Evolutionary conservation across 2,329 filamentous ascomycete species (phyloP).

Genomic region (Penicillium sp.): DNA sequence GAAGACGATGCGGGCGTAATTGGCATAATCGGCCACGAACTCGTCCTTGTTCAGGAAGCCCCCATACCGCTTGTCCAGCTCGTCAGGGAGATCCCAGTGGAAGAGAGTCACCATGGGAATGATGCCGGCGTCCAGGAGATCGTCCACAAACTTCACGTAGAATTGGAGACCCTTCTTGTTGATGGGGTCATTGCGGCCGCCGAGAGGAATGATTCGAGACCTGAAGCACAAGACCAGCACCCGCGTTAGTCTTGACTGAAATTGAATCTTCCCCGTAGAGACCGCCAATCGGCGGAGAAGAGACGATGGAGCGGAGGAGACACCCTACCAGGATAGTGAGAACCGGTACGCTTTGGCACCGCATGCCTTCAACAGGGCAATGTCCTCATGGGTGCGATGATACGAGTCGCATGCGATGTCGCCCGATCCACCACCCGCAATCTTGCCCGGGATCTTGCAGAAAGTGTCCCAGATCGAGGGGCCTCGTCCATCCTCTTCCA

Average conservation of each 20-base stretch:
- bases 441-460: constrained; percentile 72
- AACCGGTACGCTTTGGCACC: constrained; percentile 75
- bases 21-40: constrained; percentile 73
- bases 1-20: constrained; percentile 73
- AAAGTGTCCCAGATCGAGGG: constrained; percentile 90
- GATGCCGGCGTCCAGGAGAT: constrained; percentile 69
- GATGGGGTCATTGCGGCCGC: constrained; percentile 72
- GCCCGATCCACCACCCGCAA: constrained; percentile 69
- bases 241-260: not conserved
- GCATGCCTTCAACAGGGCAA: constrained; percentile 66
- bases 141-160: constrained; percentile 73
- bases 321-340: constrained; percentile 63
- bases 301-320: not conserved
- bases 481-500: constrained; percentile 67
- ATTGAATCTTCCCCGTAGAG: not conserved
- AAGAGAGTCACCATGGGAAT: constrained; percentile 75
- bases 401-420: constrained; percentile 81
- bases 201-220: constrained; percentile 76
- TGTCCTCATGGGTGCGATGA: constrained; percentile 70
- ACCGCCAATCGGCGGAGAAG: not conserved
- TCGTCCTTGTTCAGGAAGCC: constrained; percentile 75
- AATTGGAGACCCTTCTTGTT: constrained; percentile 72
- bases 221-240: constrained; percentile 11
- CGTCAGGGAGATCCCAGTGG: constrained; percentile 83
- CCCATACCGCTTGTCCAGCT: constrained; percentile 71